Base-by-base conservation (phyloP, 164 flowering plant species). In the Stephania japonica region DNA sequence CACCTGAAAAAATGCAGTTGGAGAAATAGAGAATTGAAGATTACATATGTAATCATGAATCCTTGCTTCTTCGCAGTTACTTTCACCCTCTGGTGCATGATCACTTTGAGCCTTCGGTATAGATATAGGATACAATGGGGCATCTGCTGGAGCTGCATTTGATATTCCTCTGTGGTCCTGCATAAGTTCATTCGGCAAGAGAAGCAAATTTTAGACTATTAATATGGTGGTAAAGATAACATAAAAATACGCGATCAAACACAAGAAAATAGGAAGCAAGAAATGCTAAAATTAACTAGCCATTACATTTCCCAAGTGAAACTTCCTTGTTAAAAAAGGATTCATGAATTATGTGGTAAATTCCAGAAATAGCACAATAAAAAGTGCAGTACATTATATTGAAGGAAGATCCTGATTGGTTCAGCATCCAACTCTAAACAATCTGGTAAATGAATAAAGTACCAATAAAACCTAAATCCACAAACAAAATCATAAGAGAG, bases 1-100 rank as follows among this genome's bases (percentile, higher is more conserved):
- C 71, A 91, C 98, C 85, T 95, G 97, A 73, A 95, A 95, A 85
- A 95, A 95, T 18, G 98, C 99, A 21, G 98, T 91, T 70, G 99
- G 97, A 9, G 98, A 95, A 80, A 95, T 91, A 65, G 81, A 84
- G 73, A 95, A 95, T 67, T 78, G 82, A 49, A 93, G 97, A 78
- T 84, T 83, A 80, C 86, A 80, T 47, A 93, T 90, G 79, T 84
- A 86, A 78, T 93, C 98, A 83, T 89, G 92, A 82, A 95, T 93
- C 76, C 91, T 83, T 42, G 85, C 78, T 84, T 91, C 93, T 1
- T 49, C 73, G 70, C 43, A 72, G 64, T 62, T 78, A 77, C 72
- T 50, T 42, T 27, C 67, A 32, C 69, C 75, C 41, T 75, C 81
- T 16, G 38, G 66, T 26, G 70, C 76, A 74, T 78, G 42, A 67